Evolutionary conservation across 2,329 filamentous ascomycete species (phyloP), one percentile per base, ranked within the genome.

Genomic region (Alternaria consortialis): DNA sequence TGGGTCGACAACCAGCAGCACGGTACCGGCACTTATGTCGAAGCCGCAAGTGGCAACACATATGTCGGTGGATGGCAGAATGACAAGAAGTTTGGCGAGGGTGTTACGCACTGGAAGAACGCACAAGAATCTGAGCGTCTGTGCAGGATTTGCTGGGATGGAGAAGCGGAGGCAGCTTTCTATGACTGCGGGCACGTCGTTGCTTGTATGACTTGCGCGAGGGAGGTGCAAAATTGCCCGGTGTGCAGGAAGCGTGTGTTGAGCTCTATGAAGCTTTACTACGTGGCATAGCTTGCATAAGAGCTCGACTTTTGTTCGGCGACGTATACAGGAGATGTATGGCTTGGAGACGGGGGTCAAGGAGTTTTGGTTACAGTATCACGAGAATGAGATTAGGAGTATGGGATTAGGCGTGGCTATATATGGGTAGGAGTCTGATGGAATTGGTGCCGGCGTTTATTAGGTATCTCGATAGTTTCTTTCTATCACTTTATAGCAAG

Each of bases 101-200:
- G 87, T n/a, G 83, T 86, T 37, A 88, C 86, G 56, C 84, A 85
- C 64, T 89, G 86, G 82, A 85, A 86, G 67, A 84, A 86, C 27
- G 87, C 87, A 2, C 86, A 89, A 56, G 86, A 89, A 58, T 85
- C 87, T 63, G 83, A 85, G 74, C 81, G 84, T 46, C 72, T 86
- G 6, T 90, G 87, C 71, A 82, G 85, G 58, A 88, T 90, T 58
- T 90, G 87, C 79, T 89, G 85, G 74, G 83, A 85, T n/a, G 83
- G 84, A 44, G 83, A 84, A 42, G 85, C 87, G 55, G 85, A 87
- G 62, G 84, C 86, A 5, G 81, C 87, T 7, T 88, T 90, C 72
- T 87, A 86, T 66, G 85, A 87, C 64, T 90, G 87, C 65, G 87
- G 87, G 0, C 87, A 90, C 69, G 85, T 89, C 17, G 84, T 87